Evolutionary conservation across 495 filamentous ascomycete species (phyloP).

Genomic region (Elaphomyces granulatus): DNA sequence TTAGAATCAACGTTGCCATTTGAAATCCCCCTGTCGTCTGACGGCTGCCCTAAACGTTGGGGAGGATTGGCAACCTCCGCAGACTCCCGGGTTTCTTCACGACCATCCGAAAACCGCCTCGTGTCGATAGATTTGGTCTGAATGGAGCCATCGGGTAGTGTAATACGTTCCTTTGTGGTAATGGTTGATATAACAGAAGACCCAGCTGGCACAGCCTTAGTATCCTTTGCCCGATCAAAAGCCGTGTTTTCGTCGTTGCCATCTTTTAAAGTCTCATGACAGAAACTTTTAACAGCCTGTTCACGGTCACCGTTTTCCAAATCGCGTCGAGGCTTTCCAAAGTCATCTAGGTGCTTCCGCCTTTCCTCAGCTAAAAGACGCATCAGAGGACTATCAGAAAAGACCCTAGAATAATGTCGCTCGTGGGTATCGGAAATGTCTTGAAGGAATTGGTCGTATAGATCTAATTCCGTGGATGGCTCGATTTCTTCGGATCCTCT

Average conservation of each 20-base stretch:
- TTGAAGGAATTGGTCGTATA: constrained; percentile 33
- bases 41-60: background rate
- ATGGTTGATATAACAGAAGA: constrained; percentile 39
- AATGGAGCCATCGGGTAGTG: constrained; percentile 44
- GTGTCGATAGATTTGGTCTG: constrained; percentile 45
- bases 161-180: constrained; percentile 40
- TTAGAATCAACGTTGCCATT: constrained; percentile 11
- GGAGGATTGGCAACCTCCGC: constrained; percentile 19
- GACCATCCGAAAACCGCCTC: constrained; percentile 48
- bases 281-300: no score
- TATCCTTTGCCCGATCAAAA: constrained; percentile 2
- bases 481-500: constrained; percentile 4
- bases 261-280: constrained; percentile 21
- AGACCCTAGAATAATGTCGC: constrained; percentile 14
- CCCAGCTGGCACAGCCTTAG: constrained; percentile 2
- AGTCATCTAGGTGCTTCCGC: constrained; percentile 11
- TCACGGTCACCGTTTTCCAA: constrained; percentile 14
- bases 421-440: constrained; percentile 23
- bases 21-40: constrained; percentile 4
- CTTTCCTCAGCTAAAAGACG: constrained; percentile 22
- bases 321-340: constrained; percentile 1
- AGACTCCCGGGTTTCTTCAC: constrained; percentile 41
- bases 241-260: constrained; percentile 14
- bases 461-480: constrained; percentile 26
- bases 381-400: constrained; percentile 21